Evolutionary conservation across 371 early-diverging fungal species (phyloP).

Genomic region (Circinella minor): DNA sequence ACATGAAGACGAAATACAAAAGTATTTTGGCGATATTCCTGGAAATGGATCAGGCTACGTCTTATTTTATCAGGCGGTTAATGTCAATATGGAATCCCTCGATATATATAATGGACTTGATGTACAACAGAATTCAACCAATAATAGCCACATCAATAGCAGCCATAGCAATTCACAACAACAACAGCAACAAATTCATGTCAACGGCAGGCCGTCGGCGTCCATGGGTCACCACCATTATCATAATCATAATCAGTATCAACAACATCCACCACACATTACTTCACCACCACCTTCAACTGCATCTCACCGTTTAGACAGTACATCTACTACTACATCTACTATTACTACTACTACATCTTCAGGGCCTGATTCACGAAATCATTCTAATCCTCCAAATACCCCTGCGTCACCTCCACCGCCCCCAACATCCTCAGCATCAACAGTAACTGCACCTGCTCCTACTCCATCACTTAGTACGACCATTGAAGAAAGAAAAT

Average conservation of each 20-base stretch:
- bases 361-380: background rate
- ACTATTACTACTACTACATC: background rate
- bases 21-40: constrained; percentile 84
- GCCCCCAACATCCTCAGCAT: constrained; percentile 9
- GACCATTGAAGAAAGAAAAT: constrained; percentile 35
- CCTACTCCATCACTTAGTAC: constrained; percentile 12
- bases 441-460: constrained; percentile 2
- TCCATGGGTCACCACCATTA: constrained; percentile 2
- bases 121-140: constrained; percentile 11
- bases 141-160: background rate
- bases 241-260: constrained; percentile 6
- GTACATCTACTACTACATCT: background rate
- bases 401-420: constrained; percentile 5
- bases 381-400: constrained; percentile 6
- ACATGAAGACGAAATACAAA: constrained; percentile 79
- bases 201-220: constrained; percentile 24
- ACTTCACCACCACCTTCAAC: constrained; percentile 4
- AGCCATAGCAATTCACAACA: background rate
- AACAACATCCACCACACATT: background rate
- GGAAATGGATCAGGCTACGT: constrained; percentile 85
- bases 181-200: background rate
- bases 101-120: constrained; percentile 31
- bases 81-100: constrained; percentile 47
- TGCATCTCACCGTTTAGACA: constrained; percentile 11
- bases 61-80: constrained; percentile 75